Evolutionary conservation across 139 green algal genomes (phyloP), one percentile per base, ranked within the genome.

Genomic region (Desmodesmus armatus): DNA sequence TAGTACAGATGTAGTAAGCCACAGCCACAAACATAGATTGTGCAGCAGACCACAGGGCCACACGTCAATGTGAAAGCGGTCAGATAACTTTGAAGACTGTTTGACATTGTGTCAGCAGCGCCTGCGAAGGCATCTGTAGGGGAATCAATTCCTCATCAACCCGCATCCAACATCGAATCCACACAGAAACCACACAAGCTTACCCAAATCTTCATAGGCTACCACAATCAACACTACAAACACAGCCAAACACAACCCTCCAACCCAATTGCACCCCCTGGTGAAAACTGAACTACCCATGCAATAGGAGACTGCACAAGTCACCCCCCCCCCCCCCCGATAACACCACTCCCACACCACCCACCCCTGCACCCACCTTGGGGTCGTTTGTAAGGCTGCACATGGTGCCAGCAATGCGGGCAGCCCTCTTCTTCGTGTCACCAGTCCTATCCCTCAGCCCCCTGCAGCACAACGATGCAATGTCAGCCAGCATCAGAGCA

Each of bases 351-450:
- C n/a, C n/a, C n/a, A n/a, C n/a, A 44, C 43, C n/a, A 13, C 13
- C 21, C 23, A 67, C 58, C 21, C 58, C 47, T 67, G 66, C 35
- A 49, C 58, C 0, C 55, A 92, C 92, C 92, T 96, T 96, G 39
- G 94, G 84, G 81, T 99, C 96, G 37, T 96, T 97, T 71, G 98
- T 92, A n/a, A 99, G 93, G 25, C 88, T 87, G 88, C 94, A 97
- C 90, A 99, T 96, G 92, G 96, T 98, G 83, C 97, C 97, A 21
- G 98, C 94, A 82, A 99, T 99, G 79, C 96, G 93, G 0, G 93
- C 95, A 0, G 97, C 97, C 0, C 94, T 91, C 90, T 98, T 97
- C 93, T 99, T 99, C 53, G 92, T 94, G 74, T 99, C 97, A 23
- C 95, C 94, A 49, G 86, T 95, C 21, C 96, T 91, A 83, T 99